A percentile compares a stretch with the other conserved stretches of the same genome.
Conservation (phyloP, 1,284 basidiomycete genomes). For the Tilletia horrida region DNA sequence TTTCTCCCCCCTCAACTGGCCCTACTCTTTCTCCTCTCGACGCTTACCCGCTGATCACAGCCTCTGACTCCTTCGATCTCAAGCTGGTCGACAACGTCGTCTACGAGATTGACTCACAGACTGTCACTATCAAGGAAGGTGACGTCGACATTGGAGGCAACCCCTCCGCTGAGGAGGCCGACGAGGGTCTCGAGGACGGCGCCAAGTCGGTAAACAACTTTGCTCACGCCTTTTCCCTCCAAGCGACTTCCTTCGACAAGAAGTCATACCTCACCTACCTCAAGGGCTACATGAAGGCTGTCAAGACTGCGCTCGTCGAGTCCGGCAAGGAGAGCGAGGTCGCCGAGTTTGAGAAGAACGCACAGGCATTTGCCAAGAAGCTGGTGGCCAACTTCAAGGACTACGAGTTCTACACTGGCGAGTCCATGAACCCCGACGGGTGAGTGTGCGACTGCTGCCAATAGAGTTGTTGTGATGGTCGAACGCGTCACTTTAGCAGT, state of each 20-base stretch:
- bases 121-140: slow-evolving; percentile 74
- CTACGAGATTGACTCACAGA: slow-evolving; percentile 81
- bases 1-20: too few species aligned
- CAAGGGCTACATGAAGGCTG: slow-evolving; percentile 80
- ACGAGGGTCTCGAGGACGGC: slow-evolving; percentile 79
- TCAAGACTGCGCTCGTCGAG: slow-evolving; percentile 62
- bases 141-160: slow-evolving; percentile 82
- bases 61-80: slow-evolving; percentile 45
- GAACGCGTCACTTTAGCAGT: too few species aligned
- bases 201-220: slow-evolving; percentile 79
- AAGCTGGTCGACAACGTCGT: slow-evolving; percentile 78
- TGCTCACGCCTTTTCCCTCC: slow-evolving; percentile 86
- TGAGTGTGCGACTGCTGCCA: slow-evolving; percentile 22
- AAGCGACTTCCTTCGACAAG: slow-evolving; percentile 82
- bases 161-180: slow-evolving; percentile 73
- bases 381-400: slow-evolving; percentile 84
- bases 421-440: slow-evolving; percentile 61
- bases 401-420: slow-evolving; percentile 80
- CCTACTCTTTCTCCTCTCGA: too few species aligned
- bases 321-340: slow-evolving; percentile 62
- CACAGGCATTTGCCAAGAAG: slow-evolving; percentile 63
- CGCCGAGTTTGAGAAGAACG: slow-evolving; percentile 76
- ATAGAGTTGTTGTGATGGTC: slow-evolving; percentile 51
- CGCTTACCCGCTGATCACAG: not conserved
- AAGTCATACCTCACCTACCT: slow-evolving; percentile 81